phyloP scores from a whole-genome alignment of 139 green algal species.

The Volvox africanus region DNA sequence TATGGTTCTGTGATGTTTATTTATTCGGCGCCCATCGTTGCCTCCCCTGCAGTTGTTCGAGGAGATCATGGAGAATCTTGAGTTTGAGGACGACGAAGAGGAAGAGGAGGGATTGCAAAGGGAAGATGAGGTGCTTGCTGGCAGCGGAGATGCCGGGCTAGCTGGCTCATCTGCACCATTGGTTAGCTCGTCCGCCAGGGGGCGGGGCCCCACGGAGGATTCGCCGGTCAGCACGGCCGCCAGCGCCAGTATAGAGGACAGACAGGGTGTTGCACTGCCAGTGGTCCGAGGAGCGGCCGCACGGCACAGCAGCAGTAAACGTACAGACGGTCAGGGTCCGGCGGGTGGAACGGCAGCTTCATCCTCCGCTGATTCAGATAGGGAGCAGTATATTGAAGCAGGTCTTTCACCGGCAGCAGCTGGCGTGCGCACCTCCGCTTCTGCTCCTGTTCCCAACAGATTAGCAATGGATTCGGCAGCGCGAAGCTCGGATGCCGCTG shows the following conservation, averaged over 20 bases:
- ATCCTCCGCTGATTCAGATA: background rate
- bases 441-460: background rate
- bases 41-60: background rate
- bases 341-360: background rate
- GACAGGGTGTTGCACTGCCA: background rate
- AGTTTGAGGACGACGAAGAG: background rate
- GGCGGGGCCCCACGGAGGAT: background rate
- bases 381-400: background rate
- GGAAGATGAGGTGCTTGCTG: background rate
- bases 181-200: background rate
- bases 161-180: background rate
- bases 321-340: background rate
- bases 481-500: background rate
- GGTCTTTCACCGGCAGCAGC: background rate
- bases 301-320: background rate
- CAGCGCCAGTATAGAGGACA: background rate
- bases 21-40: background rate
- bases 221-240: background rate
- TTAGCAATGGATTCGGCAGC: background rate
- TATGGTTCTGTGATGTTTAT: background rate
- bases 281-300: background rate
- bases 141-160: background rate
- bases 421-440: background rate
- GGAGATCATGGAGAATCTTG: slow-evolving; percentile 1
- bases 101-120: background rate